Percentiles rank a stretch among this genome's conserved stretches.
phyloP scores from a whole-genome alignment of 331 rosid species.

The Acacia concinna region DNA sequence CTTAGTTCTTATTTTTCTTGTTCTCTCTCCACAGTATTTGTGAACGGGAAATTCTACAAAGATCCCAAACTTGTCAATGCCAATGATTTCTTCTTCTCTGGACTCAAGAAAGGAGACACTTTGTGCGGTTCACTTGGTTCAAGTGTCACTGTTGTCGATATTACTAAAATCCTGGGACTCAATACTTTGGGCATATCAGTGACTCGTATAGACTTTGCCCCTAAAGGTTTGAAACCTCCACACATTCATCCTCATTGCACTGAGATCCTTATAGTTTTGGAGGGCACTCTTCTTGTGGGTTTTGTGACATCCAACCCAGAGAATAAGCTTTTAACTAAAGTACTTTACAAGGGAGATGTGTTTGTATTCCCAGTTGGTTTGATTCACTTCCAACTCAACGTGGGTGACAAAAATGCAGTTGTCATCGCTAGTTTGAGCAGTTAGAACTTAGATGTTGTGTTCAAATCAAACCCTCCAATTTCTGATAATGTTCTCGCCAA shows the following conservation, averaged over 20 bases:
- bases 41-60: conserved; percentile 33
- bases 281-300: conserved; percentile 15
- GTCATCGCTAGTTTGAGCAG: conserved; percentile 19
- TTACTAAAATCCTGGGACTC: neutral
- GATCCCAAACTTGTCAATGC: conserved; percentile 18
- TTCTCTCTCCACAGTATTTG: neutral
- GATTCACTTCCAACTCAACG: conserved; percentile 32
- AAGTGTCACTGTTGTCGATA: neutral
- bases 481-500: neutral
- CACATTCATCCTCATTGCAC: conserved; percentile 20
- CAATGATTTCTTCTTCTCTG: conserved; percentile 13
- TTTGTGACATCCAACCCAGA: neutral
- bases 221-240: neutral
- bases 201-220: conserved; percentile 19
- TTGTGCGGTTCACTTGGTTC: conserved; percentile 10
- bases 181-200: conserved; percentile 32
- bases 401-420: conserved; percentile 21
- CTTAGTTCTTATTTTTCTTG: neutral
- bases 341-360: conserved; percentile 12
- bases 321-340: conserved; percentile 22
- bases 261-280: conserved; percentile 28
- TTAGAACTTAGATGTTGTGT: neutral
- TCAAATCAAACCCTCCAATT: neutral
- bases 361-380: conserved; percentile 22
- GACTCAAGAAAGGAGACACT: conserved; percentile 14